A percentile compares a stretch with the other conserved stretches of the same genome.
Conservation (phyloP, 768 basidiomycete genomes). For the Kwoniella europaea region DNA sequence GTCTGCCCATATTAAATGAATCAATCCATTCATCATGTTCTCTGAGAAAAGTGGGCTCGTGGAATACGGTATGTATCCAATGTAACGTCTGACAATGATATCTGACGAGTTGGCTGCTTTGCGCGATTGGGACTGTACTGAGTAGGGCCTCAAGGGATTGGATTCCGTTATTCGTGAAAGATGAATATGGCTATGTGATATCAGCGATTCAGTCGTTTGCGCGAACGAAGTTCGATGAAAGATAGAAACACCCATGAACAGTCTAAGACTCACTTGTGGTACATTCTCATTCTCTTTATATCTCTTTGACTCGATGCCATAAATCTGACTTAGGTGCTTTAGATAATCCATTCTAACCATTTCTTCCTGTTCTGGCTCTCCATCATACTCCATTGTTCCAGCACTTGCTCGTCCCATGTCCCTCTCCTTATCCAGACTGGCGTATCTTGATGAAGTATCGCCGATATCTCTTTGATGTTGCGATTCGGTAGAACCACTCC, state of each 20-base stretch:
- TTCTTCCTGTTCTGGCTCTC: conserved; percentile 7
- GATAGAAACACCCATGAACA: no score
- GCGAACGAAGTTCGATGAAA: no score
- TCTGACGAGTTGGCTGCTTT: conserved; percentile 16
- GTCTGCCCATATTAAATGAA: not conserved
- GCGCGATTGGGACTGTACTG: conserved; percentile 13
- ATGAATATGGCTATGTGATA: not conserved
- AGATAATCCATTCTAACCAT: conserved; percentile 25
- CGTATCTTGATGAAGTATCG: not conserved
- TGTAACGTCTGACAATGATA: conserved; percentile 30
- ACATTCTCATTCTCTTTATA: not conserved
- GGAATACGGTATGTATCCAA: conserved; percentile 36
- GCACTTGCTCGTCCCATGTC: not conserved
- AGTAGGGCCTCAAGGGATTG: conserved; percentile 22
- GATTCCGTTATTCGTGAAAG: conserved; percentile 9
- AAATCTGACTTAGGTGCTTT: conserved; percentile 12
- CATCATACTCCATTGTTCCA: not conserved
- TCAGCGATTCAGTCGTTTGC: not conserved
- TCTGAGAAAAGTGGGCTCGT: conserved; percentile 25
- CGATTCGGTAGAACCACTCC: not conserved
- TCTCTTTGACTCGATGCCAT: conserved; percentile 6
- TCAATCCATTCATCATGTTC: conserved; percentile 29
- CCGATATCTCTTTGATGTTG: no score
- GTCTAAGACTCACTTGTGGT: conserved; percentile 13
- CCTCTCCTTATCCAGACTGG: not conserved